phyloP scores from a whole-genome alignment of 805 yeast species.

The Candida ponderosae region DNA sequence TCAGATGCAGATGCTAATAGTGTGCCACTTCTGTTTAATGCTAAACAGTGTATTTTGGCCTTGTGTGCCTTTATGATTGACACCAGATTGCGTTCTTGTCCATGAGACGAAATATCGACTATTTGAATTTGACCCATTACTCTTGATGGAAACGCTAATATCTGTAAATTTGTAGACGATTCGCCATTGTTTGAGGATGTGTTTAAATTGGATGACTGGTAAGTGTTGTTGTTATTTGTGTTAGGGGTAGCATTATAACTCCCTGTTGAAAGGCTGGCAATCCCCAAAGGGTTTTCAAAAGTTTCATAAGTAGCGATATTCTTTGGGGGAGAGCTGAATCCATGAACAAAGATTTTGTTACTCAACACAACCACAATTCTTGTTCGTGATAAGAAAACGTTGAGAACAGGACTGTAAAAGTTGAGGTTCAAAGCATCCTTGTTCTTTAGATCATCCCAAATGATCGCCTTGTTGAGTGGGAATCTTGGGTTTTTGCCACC shows the following conservation, averaged over 20 bases:
- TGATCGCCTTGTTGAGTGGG: constrained; percentile 70
- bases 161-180: constrained; percentile 28
- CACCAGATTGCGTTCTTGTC: constrained; percentile 54
- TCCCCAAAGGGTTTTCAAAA: constrained; percentile 19
- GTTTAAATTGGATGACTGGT: too few relatives aligned
- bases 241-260: too few relatives aligned
- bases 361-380: constrained; percentile 67
- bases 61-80: constrained; percentile 76
- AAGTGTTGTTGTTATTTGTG: too few relatives aligned
- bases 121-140: constrained; percentile 72
- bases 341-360: constrained; percentile 64
- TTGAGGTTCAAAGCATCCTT: constrained; percentile 67
- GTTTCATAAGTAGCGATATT: constrained; percentile 31
- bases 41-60: constrained; percentile 52
- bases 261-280: constrained; percentile 19
- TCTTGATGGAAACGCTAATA: constrained; percentile 73
- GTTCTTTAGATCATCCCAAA: constrained; percentile 88
- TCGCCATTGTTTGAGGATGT: constrained; percentile 2
- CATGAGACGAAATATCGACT: constrained; percentile 62
- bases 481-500: constrained; percentile 79
- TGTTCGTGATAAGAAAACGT: constrained; percentile 67
- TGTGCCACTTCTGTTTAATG: constrained; percentile 55
- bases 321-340: constrained; percentile 75
- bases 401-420: constrained; percentile 67
- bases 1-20: constrained; percentile 76